Evolutionary conservation across 345 rosid species (phyloP).

Genomic region (Citrus australasica): DNA sequence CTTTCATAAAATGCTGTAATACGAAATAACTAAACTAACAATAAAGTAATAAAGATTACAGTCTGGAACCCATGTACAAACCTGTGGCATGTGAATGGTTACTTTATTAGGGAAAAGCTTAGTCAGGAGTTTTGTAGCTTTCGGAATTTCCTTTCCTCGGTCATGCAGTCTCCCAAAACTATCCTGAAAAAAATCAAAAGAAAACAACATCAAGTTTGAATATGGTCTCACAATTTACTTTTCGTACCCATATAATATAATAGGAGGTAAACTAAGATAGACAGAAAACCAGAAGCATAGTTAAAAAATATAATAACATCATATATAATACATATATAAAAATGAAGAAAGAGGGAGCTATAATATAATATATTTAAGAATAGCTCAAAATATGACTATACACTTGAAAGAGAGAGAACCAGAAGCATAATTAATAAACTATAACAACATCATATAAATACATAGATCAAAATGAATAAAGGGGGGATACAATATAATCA

Average conservation of each 20-base stretch:
- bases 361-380: no score
- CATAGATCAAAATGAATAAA: not conserved
- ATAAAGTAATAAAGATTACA: constrained; percentile 12
- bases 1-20: constrained; percentile 3
- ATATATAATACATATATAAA: no score
- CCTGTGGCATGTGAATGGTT: constrained; percentile 88
- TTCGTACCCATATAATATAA: not conserved
- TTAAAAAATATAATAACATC: not conserved
- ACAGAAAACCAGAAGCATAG: not conserved
- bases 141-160: constrained; percentile 74
- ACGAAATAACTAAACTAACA: not conserved
- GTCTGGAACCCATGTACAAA: constrained; percentile 18
- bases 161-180: constrained; percentile 74
- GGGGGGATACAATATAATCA: not conserved
- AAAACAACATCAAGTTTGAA: not conserved
- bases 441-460: no score
- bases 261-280: not conserved
- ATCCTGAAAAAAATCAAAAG: constrained; percentile 51
- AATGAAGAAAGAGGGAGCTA: not conserved
- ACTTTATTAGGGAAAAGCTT: constrained; percentile 92
- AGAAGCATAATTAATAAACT: not conserved
- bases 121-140: constrained; percentile 58
- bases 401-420: not conserved
- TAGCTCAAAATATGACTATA: not conserved
- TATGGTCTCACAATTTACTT: not conserved